Evolutionary conservation across 1,284 basidiomycete genomes (phyloP).

Genomic region (Paramarasmius palmivorus): DNA sequence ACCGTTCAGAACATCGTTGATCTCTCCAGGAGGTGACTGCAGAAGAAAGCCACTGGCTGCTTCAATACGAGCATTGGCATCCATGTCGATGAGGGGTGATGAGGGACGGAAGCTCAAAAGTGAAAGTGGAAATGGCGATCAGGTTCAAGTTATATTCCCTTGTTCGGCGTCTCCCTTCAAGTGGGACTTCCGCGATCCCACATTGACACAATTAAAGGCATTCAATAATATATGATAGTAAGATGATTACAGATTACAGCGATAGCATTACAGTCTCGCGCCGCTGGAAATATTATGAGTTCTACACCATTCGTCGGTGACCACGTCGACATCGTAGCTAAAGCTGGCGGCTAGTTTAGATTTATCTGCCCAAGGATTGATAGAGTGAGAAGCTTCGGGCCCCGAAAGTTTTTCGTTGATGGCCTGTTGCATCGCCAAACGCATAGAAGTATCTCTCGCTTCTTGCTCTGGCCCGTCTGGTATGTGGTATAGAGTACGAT

Average conservation of each 20-base stretch:
- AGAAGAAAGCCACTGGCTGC: conserved; percentile 79
- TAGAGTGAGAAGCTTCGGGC: neutral
- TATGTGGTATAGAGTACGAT: conserved; percentile 1
- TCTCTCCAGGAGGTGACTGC: conserved; percentile 92
- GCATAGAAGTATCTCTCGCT: neutral
- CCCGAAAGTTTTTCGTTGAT: neutral
- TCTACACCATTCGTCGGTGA: neutral
- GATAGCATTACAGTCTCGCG: no score
- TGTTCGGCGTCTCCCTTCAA: no score
- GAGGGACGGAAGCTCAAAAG: neutral
- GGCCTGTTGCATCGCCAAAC: neutral
- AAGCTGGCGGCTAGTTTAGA: neutral
- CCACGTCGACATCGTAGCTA: conserved; percentile 1
- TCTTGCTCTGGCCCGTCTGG: conserved; percentile 1
- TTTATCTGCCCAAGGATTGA: conserved; percentile 1
- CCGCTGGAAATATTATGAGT: neutral
- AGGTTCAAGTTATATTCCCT: no score
- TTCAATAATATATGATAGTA: no score
- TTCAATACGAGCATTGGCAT: conserved; percentile 61
- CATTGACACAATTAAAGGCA: no score
- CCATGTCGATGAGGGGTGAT: conserved; percentile 39
- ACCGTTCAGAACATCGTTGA: conserved; percentile 94
- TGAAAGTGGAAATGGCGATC: no score
- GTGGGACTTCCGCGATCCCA: no score
- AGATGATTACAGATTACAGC: no score